Evolutionary conservation across 2,329 filamentous ascomycete genomes (phyloP).

Genomic region (Talaromyces islandicus): DNA sequence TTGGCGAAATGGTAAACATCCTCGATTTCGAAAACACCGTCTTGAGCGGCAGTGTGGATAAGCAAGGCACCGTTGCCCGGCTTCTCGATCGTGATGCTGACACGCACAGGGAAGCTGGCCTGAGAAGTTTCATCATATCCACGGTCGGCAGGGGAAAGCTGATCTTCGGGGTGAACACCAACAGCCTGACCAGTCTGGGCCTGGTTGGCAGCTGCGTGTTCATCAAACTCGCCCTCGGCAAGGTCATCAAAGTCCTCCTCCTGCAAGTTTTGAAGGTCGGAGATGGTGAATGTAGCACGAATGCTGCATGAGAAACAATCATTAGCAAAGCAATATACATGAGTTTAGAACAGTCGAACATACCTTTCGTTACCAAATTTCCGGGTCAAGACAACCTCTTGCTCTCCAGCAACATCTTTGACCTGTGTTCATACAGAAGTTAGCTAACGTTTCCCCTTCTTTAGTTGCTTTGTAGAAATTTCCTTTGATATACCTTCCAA

Average conservation of each 20-base stretch:
- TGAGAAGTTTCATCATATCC: conserved; percentile 52
- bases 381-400: conserved; percentile 80
- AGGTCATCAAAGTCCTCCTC: conserved; percentile 55
- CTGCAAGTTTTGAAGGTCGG: conserved; percentile 67
- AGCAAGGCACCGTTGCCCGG: conserved; percentile 75
- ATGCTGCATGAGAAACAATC: conserved; percentile 47
- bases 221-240: conserved; percentile 53
- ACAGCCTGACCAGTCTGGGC: conserved; percentile 47
- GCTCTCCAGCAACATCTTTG: conserved; percentile 73
- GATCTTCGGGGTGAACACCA: conserved; percentile 47
- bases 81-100: conserved; percentile 87
- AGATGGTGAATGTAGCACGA: conserved; percentile 76
- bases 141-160: conserved; percentile 51
- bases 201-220: conserved; percentile 52
- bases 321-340: not conserved
- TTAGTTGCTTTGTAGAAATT: not conserved
- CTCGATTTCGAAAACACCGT: conserved; percentile 80
- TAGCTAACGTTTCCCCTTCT: not conserved
- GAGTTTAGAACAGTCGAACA: conserved; percentile 26
- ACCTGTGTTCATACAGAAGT: conserved; percentile 31
- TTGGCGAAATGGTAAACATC: conserved; percentile 85
- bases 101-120: conserved; percentile 67
- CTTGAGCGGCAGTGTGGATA: conserved; percentile 79
- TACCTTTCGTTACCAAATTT: conserved; percentile 84
- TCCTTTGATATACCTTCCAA: conserved; percentile 57